A percentile compares a stretch with the other conserved stretches of the same genome.
Evolutionary conservation across 768 basidiomycete genomes (phyloP).

Genomic region (Mycena rebaudengoi): DNA sequence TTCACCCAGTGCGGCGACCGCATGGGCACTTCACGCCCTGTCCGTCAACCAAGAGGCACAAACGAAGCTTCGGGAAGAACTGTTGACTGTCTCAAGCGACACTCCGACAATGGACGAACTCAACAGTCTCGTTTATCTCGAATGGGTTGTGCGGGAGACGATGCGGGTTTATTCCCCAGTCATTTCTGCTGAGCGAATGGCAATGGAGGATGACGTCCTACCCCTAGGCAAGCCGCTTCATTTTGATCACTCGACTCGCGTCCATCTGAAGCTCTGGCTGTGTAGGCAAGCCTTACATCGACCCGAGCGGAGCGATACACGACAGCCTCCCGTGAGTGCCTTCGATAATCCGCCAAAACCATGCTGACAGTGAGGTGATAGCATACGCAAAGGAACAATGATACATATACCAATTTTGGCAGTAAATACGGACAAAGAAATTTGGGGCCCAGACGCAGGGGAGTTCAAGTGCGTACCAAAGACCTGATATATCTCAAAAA

Average conservation of each 20-base stretch:
- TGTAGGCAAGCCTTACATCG: constrained; percentile 55
- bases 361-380: constrained; percentile 18
- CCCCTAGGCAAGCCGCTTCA: constrained; percentile 58
- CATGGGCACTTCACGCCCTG: constrained; percentile 56
- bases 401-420: constrained; percentile 59
- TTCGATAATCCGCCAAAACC: neutral
- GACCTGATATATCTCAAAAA: neutral
- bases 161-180: constrained; percentile 66
- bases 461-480: constrained; percentile 60
- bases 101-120: constrained; percentile 54
- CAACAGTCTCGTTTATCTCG: constrained; percentile 49
- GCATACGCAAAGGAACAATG: constrained; percentile 53
- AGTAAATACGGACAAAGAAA: constrained; percentile 56
- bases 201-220: constrained; percentile 60
- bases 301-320: constrained; percentile 50
- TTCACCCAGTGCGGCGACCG: neutral
- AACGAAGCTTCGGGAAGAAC: constrained; percentile 53
- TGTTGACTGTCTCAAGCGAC: constrained; percentile 42
- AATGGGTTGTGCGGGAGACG: constrained; percentile 63
- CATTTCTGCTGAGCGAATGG: constrained; percentile 48
- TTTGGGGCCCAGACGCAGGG: constrained; percentile 73
- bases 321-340: constrained; percentile 40
- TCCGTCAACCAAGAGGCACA: constrained; percentile 48
- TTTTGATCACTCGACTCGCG: too few species aligned
- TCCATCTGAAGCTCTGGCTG: too few species aligned